Evolutionary conservation across 768 basidiomycete species (phyloP), one percentile per base, ranked within the genome.

Genomic region (Mycena chlorophos): DNA sequence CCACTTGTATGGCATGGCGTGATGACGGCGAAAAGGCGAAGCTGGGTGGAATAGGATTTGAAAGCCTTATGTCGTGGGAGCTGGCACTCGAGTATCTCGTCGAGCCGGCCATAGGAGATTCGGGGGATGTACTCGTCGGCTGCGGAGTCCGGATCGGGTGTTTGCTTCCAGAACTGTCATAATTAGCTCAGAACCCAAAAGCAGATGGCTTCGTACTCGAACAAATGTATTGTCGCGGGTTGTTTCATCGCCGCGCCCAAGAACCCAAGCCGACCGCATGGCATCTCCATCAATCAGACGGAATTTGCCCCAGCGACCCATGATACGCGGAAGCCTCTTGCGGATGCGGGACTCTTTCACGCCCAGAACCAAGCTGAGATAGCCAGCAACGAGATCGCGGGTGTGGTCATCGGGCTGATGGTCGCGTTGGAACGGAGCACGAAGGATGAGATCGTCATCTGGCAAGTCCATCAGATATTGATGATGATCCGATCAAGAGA

Each of bases 241-340:
- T 5, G 34, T 19, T 26, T 51, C 27, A 25, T 54, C 50, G 3
- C 47, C 17, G 6, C 31, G 28, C 6, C 19, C 13, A 1, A 26
- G 23, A 1, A 31, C 50, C 13, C 31, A 30, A 3, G 45, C 34
- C 1, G 19, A 3, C 3, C 62, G 31, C 30, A 73, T 68, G 3
- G 43, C 28, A 38, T 71, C 70, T 2, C 71, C 67, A 29, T 61
- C 52, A 6, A 51, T 29, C 20, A 72, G 64, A 5, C 63, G 45
- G 0, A 73, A 47, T 37, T 67, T 69, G 8, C 65, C 68, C 63
- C 65, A 69, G 3, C 54, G 49, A 42, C 57, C 51, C 56, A 68
- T 66, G n/a, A 54, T 17, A 4, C 23, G 14, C 1, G 64, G 65
- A 4, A 67, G 59, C 2, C 45, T 30, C 4, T 26, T 25, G 2